Conservation (phyloP, 805 yeast species). For the Lipomyces spencermartinsiae region DNA sequence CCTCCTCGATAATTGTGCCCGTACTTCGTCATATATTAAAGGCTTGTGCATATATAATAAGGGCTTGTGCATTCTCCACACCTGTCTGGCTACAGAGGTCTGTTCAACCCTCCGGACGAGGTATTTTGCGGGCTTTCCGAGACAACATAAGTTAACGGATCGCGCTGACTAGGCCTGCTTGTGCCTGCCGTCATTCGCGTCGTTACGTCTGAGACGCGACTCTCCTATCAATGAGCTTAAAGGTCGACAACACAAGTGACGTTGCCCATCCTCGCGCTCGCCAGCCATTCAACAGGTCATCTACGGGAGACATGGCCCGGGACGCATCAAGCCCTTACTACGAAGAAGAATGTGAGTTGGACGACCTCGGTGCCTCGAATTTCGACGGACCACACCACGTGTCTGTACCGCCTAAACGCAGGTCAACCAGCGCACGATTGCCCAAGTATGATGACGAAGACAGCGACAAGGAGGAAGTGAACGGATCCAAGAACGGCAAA, state of each 20-base stretch:
- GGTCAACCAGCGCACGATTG: constrained; percentile 14
- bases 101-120: background rate
- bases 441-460: constrained; percentile 23
- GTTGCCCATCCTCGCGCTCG: constrained; percentile 7
- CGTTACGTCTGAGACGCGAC: background rate
- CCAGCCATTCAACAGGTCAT: background rate
- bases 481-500: background rate
- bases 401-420: constrained; percentile 30
- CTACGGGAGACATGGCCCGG: background rate
- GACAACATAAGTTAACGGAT: background rate
- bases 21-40: background rate
- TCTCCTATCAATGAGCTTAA: background rate
- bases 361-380: constrained; percentile 36
- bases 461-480: constrained; percentile 1
- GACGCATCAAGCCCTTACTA: background rate
- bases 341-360: constrained; percentile 27
- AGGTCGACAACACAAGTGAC: background rate
- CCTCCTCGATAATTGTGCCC: background rate
- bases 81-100: background rate
- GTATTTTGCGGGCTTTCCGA: background rate
- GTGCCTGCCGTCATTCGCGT: background rate
- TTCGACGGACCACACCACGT: constrained; percentile 35
- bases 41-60: background rate
- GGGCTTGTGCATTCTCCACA: background rate
- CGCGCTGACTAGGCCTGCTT: background rate